Evolutionary conservation across 2,329 filamentous ascomycete species (phyloP).

Genomic region (Ascochyta fabae): DNA sequence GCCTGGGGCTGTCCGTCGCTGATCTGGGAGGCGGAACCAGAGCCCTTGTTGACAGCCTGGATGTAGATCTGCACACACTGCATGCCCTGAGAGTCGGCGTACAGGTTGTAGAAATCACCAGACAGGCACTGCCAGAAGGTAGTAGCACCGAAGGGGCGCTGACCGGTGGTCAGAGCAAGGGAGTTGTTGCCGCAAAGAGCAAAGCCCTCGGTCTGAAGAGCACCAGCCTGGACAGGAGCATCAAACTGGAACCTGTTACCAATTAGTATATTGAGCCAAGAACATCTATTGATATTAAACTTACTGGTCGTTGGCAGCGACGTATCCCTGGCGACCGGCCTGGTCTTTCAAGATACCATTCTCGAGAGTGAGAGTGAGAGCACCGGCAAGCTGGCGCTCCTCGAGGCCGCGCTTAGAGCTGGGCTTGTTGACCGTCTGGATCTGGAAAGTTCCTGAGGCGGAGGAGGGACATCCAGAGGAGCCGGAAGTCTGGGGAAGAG

Average conservation of each 20-base stretch:
- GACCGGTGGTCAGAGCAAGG: conserved; percentile 67
- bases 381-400: conserved; percentile 41
- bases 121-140: conserved; percentile 78
- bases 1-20: conserved; percentile 33
- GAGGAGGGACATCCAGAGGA: conserved; percentile 61
- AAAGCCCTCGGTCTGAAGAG: conserved; percentile 76
- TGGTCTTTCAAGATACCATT: conserved; percentile 71
- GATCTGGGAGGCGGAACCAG: conserved; percentile 18
- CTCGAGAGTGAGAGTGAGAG: conserved; percentile 67
- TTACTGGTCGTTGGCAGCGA: conserved; percentile 76
- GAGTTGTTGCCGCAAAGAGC: conserved; percentile 72
- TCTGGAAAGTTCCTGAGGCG: conserved; percentile 64
- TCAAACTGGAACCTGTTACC: conserved; percentile 51
- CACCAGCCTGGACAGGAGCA: conserved; percentile 64
- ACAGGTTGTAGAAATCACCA: conserved; percentile 82
- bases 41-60: conserved; percentile 23
- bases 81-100: conserved; percentile 70
- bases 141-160: conserved; percentile 54
- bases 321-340: conserved; percentile 74
- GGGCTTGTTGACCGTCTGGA: conserved; percentile 58
- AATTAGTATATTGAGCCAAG: conserved; percentile 8
- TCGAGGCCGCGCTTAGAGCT: conserved; percentile 35
- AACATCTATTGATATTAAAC: neutral
- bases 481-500: conserved; percentile 42
- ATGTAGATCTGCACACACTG: conserved; percentile 65